Evolutionary conservation across 2,329 filamentous ascomycete genomes (phyloP).

Genomic region (Aaosphaeria pasadenensis): DNA sequence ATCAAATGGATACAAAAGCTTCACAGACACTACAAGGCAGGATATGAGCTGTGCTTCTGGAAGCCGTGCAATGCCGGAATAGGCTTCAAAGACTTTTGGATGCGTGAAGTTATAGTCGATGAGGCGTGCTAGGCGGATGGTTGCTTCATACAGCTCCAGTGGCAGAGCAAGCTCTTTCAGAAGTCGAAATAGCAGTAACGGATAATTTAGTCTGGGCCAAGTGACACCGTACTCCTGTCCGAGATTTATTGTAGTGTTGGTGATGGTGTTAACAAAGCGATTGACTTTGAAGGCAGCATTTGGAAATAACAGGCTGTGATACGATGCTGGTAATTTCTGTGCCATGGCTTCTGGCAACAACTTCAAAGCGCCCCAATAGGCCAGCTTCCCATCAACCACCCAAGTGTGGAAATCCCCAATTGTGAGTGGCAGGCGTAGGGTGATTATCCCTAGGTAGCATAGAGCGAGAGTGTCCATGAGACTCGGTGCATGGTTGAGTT

Average conservation of each 20-base stretch:
- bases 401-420: slow-evolving; percentile 70
- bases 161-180: slow-evolving; percentile 73
- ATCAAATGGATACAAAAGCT: slow-evolving; percentile 76
- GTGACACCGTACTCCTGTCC: slow-evolving; percentile 64
- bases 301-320: slow-evolving; percentile 58
- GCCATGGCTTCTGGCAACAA: slow-evolving; percentile 63
- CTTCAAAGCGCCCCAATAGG: slow-evolving; percentile 64
- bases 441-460: slow-evolving; percentile 74
- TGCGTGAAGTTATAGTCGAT: slow-evolving; percentile 58
- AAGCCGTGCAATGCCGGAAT: slow-evolving; percentile 33
- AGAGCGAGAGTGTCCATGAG: slow-evolving; percentile 73
- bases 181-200: slow-evolving; percentile 66
- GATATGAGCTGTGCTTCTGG: slow-evolving; percentile 72
- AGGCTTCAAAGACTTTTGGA: slow-evolving; percentile 35
- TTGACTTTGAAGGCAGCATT: slow-evolving; percentile 48
- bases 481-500: slow-evolving; percentile 57
- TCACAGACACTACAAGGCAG: slow-evolving; percentile 71
- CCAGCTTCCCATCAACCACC: slow-evolving; percentile 64
- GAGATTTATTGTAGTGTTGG: slow-evolving; percentile 63
- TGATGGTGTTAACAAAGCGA: slow-evolving; percentile 62
- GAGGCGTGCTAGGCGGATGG: slow-evolving; percentile 54
- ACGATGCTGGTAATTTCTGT: slow-evolving; percentile 60
- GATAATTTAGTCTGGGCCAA: slow-evolving; percentile 71
- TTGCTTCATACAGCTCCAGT: slow-evolving; percentile 62
- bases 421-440: slow-evolving; percentile 74